A percentile compares a stretch with the other conserved stretches of the same genome.
phyloP scores from a whole-genome alignment of 306 rosid genomes.

The Dryas drummondii region DNA sequence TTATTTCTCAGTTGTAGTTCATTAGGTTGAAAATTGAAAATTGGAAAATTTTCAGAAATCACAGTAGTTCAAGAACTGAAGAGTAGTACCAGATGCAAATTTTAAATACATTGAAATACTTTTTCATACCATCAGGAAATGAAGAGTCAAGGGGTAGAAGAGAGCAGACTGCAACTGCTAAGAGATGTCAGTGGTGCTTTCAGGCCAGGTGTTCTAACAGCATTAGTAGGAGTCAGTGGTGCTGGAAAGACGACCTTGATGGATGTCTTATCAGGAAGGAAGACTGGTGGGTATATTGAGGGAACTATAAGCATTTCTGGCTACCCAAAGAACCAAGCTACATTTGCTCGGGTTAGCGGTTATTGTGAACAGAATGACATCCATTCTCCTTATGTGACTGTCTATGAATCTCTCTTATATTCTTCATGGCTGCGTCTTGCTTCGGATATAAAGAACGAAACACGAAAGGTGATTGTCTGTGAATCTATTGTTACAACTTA shows the following conservation, averaged over 20 bases:
- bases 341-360: conserved; percentile 48
- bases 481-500: background rate
- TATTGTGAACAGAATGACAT: conserved; percentile 54
- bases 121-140: conserved; percentile 42
- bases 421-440: conserved; percentile 50
- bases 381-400: conserved; percentile 47
- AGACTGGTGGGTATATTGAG: conserved; percentile 51
- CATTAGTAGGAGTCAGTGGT: conserved; percentile 49
- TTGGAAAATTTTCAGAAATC: background rate
- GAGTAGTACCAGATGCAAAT: too few species aligned
- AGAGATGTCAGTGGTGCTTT: conserved; percentile 41
- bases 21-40: too few species aligned
- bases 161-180: conserved; percentile 34
- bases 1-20: too few species aligned
- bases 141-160: conserved; percentile 44
- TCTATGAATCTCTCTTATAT: conserved; percentile 45
- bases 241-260: conserved; percentile 54
- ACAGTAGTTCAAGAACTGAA: background rate
- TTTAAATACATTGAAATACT: too few species aligned
- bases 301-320: conserved; percentile 47
- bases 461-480: conserved; percentile 29
- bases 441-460: conserved; percentile 27
- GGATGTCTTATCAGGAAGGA: conserved; percentile 51
- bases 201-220: conserved; percentile 50
- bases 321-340: conserved; percentile 45